Evolutionary conservation across 2,329 filamentous ascomycete species (phyloP).

Genomic region (Microsporum audouinii): DNA sequence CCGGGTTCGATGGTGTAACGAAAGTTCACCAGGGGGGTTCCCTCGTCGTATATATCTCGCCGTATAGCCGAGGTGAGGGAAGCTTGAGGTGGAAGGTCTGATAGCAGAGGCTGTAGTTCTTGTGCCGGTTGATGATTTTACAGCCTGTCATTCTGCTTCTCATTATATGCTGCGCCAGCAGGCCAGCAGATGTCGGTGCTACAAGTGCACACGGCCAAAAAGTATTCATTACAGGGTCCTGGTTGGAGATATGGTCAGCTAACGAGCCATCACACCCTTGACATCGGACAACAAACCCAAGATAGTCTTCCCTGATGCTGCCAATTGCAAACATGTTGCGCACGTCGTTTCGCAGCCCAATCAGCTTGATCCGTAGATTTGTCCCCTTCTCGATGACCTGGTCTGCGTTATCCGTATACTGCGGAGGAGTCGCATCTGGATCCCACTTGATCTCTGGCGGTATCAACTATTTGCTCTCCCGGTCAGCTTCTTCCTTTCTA

Average conservation of each 20-base stretch:
- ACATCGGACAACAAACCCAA: conserved; percentile 30
- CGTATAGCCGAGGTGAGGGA: background rate
- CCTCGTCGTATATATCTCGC: background rate
- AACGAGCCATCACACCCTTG: background rate
- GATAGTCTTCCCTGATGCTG: conserved; percentile 71
- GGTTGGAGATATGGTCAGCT: background rate
- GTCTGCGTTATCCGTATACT: conserved; percentile 91
- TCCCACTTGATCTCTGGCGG: conserved; percentile 88
- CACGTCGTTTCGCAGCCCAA: conserved; percentile 86
- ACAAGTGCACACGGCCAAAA: background rate
- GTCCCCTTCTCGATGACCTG: conserved; percentile 88
- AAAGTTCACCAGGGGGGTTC: background rate
- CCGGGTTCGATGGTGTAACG: background rate
- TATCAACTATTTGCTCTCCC: conserved; percentile 54
- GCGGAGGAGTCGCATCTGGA: conserved; percentile 87
- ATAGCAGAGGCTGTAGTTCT: background rate
- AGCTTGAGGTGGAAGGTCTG: background rate
- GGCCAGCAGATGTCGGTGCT: background rate
- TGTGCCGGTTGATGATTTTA: no score
- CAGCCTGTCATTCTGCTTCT: no score
- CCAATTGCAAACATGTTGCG: conserved; percentile 94
- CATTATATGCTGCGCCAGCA: no score
- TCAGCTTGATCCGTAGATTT: conserved; percentile 85
- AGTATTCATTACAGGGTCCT: conserved; percentile 10
- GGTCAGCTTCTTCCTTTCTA: conserved; percentile 8